phyloP scores from a whole-genome alignment of 495 filamentous ascomycete species.

The Tuber microsphaerosporum region DNA sequence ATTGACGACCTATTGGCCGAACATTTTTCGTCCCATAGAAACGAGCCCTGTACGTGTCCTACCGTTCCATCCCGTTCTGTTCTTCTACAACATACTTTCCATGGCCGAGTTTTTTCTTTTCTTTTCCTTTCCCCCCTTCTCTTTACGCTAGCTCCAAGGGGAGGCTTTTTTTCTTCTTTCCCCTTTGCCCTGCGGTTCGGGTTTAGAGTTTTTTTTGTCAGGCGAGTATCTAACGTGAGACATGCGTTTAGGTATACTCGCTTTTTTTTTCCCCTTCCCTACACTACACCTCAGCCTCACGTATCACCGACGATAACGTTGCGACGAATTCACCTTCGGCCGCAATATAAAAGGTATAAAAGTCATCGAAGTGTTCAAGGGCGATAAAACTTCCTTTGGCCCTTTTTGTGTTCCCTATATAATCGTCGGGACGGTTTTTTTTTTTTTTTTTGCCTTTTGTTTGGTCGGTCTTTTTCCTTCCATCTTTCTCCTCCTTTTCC shows the following conservation, averaged over 20 bases:
- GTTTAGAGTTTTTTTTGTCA: conserved; percentile 22
- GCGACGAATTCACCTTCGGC: conserved; percentile 18
- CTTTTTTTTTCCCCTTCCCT: conserved; percentile 9
- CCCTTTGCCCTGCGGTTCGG: conserved; percentile 12
- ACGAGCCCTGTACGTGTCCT: conserved; percentile 1
- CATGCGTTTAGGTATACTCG: conserved; percentile 21
- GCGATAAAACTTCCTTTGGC: conserved; percentile 12
- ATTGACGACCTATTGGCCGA: conserved; percentile 15
- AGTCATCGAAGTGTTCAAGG: conserved; percentile 12
- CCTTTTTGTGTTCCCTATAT: neutral
- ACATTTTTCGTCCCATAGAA: conserved; percentile 9
- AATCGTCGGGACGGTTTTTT: neutral
- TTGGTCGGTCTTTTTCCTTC: conserved; percentile 7
- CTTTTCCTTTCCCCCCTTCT: too few species aligned
- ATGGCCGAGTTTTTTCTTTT: neutral
- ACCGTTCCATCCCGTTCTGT: neutral
- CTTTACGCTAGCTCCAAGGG: too few species aligned
- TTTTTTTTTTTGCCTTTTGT: conserved; percentile 5
- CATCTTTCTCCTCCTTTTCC: conserved; percentile 2
- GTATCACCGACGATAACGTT: conserved; percentile 12
- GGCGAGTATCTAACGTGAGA: conserved; percentile 33
- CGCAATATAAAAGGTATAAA: conserved; percentile 23
- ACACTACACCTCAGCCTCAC: conserved; percentile 26
- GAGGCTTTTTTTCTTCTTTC: neutral
- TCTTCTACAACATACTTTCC: neutral